Evolutionary conservation across 306 rosid genomes (phyloP).

Genomic region (Pyrus communis): DNA sequence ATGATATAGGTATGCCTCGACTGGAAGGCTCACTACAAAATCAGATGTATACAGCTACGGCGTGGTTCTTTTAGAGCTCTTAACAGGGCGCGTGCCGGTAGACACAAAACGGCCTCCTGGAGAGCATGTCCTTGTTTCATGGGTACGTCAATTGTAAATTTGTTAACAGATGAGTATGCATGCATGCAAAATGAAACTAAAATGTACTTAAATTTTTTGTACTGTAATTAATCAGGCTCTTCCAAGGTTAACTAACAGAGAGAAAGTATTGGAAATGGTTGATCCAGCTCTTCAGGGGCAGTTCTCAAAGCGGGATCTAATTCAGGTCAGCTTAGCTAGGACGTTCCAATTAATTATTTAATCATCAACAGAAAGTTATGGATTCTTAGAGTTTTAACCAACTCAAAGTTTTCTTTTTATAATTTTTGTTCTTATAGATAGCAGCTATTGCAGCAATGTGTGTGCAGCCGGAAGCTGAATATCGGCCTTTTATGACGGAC

Average conservation of each 20-base stretch:
- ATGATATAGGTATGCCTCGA: slow-evolving; percentile 68
- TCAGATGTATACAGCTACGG: slow-evolving; percentile 94
- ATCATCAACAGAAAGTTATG: neutral
- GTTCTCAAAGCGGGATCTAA: slow-evolving; percentile 79
- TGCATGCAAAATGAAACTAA: neutral
- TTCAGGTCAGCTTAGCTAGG: slow-evolving; percentile 51
- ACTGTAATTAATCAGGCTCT: slow-evolving; percentile 58
- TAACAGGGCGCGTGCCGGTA: slow-evolving; percentile 88
- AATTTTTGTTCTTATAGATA: slow-evolving; percentile 27
- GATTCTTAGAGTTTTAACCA: neutral
- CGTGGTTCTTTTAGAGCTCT: slow-evolving; percentile 82
- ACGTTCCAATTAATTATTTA: neutral
- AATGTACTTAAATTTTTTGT: neutral
- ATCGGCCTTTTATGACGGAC: slow-evolving; percentile 89
- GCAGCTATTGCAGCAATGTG: slow-evolving; percentile 99
- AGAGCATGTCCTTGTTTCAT: slow-evolving; percentile 89
- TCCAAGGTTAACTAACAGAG: slow-evolving; percentile 84
- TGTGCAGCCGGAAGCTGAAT: slow-evolving; percentile 94
- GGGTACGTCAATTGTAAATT: slow-evolving; percentile 47
- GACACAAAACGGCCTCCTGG: slow-evolving; percentile 75
- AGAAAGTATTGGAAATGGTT: slow-evolving; percentile 74
- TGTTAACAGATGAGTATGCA: neutral
- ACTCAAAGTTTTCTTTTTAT: slow-evolving; percentile 3
- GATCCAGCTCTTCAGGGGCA: slow-evolving; percentile 74
- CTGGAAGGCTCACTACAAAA: slow-evolving; percentile 85